phyloP scores from a whole-genome alignment of 768 basidiomycete species.

The Ramaria sp. region DNA sequence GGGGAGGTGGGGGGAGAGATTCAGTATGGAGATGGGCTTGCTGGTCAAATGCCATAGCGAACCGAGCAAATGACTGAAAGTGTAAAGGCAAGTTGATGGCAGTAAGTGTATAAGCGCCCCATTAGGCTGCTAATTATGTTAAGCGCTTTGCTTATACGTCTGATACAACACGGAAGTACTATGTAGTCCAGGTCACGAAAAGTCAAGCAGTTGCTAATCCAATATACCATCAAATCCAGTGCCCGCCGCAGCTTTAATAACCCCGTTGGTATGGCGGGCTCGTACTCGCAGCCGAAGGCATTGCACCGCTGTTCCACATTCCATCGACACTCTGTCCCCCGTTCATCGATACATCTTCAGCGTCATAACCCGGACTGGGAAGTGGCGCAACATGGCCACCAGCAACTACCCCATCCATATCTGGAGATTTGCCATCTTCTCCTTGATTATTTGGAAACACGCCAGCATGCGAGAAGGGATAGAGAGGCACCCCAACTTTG shows the following conservation, averaged over 20 bases:
- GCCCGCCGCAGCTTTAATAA: not conserved
- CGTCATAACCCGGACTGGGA: slow-evolving; percentile 15
- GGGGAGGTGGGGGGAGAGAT: slow-evolving; percentile 14
- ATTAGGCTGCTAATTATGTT: too few species aligned
- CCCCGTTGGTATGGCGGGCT: slow-evolving; percentile 1
- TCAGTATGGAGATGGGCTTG: not conserved
- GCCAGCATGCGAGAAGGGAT: slow-evolving; percentile 65
- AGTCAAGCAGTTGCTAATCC: too few species aligned
- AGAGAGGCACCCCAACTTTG: slow-evolving; percentile 69
- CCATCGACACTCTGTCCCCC: not conserved
- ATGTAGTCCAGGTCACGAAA: too few species aligned
- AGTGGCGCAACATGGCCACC: slow-evolving; percentile 23
- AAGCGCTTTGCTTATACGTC: too few species aligned
- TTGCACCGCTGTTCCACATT: slow-evolving; percentile 1
- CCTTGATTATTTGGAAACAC: slow-evolving; percentile 43
- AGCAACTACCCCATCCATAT: not conserved
- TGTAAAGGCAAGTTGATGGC: too few species aligned
- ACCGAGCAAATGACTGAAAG: too few species aligned
- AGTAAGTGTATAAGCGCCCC: too few species aligned
- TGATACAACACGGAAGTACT: too few species aligned
- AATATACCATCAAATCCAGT: too few species aligned
- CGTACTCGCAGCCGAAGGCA: not conserved
- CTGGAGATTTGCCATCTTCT: slow-evolving; percentile 20
- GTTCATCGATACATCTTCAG: not conserved
- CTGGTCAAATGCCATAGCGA: not conserved